Percentiles rank a stretch among this genome's conserved stretches.
phyloP scores from a whole-genome alignment of 2,329 filamentous ascomycete genomes.

The Akanthomyces muscarius region DNA sequence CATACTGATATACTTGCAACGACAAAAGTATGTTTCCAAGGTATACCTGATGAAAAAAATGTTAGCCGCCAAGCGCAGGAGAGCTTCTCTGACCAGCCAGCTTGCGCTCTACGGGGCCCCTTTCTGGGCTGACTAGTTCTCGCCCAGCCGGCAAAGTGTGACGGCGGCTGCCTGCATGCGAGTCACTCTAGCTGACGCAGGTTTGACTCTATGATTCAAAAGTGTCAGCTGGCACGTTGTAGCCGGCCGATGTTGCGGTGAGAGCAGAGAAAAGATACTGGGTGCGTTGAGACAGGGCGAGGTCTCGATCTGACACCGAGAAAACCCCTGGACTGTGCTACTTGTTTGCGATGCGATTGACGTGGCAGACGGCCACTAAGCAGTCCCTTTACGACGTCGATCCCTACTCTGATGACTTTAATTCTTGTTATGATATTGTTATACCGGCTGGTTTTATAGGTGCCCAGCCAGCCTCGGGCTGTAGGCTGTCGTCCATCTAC shows the following conservation, averaged over 20 bases:
- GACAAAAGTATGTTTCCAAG: no score
- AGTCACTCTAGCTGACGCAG: slow-evolving; percentile 1
- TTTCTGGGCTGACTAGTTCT: neutral
- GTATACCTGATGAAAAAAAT: neutral
- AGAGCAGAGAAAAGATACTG: neutral
- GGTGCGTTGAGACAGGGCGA: neutral
- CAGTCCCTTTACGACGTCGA: neutral
- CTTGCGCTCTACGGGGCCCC: neutral
- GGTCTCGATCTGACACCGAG: slow-evolving; percentile 7
- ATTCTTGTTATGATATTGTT: neutral
- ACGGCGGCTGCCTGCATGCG: slow-evolving; percentile 1
- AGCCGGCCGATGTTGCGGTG: slow-evolving; percentile 6
- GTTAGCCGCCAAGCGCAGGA: neutral
- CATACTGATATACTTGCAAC: no score
- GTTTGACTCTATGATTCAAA: neutral
- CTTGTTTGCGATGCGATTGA: neutral
- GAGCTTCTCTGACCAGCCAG: neutral
- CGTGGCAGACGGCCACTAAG: neutral
- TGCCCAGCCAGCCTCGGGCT: neutral
- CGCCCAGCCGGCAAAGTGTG: neutral
- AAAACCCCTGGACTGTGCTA: neutral
- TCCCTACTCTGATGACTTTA: neutral
- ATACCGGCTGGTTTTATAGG: neutral
- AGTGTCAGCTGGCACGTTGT: neutral
- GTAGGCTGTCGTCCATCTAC: neutral